These are phyloP conservation scores for Catunica adiposa DNA, from an alignment of 2,329 filamentous ascomycete genomes.

Conservation along the genomic window DNA sequence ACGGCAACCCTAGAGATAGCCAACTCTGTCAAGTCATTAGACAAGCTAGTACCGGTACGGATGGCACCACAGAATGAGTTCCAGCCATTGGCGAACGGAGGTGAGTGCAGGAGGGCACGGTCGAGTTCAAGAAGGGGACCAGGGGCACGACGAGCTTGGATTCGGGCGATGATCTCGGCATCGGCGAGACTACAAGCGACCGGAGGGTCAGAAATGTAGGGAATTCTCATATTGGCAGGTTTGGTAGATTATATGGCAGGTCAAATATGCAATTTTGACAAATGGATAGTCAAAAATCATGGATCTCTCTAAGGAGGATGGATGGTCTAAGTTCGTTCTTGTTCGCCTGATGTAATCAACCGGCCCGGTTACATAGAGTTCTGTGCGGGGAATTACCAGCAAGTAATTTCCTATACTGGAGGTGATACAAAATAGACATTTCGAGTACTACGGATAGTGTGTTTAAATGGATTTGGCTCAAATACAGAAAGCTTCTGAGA, in stretches of 20 bases:
- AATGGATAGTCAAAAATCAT: no score
- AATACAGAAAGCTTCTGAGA: no score
- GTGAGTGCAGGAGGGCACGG: slow-evolving; percentile 57
- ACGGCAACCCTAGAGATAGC: slow-evolving; percentile 69
- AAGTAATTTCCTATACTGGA: no score
- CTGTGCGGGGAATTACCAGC: neutral
- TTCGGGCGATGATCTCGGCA: slow-evolving; percentile 43
- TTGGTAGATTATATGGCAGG: neutral
- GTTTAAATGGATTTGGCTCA: no score
- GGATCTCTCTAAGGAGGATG: neutral
- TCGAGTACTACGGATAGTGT: no score
- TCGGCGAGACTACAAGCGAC: slow-evolving; percentile 29
- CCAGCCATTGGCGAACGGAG: slow-evolving; percentile 60
- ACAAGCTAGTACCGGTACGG: slow-evolving; percentile 35
- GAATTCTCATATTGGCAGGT: slow-evolving; percentile 53
- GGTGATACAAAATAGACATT: no score
- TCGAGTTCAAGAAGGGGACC: slow-evolving; percentile 61
- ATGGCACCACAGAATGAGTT: slow-evolving; percentile 51
- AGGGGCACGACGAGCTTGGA: slow-evolving; percentile 47
- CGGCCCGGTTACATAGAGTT: neutral
- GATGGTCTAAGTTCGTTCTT: neutral
- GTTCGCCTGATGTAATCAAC: no score
- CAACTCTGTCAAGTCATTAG: slow-evolving; percentile 50
- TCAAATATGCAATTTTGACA: no score
- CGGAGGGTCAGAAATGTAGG: slow-evolving; percentile 42